A percentile compares a stretch with the other conserved stretches of the same genome.
These are phyloP conservation scores for Musa troglodytarum DNA, from an alignment of 176 grass and related monocot species.

Conservation along the genomic window DNA sequence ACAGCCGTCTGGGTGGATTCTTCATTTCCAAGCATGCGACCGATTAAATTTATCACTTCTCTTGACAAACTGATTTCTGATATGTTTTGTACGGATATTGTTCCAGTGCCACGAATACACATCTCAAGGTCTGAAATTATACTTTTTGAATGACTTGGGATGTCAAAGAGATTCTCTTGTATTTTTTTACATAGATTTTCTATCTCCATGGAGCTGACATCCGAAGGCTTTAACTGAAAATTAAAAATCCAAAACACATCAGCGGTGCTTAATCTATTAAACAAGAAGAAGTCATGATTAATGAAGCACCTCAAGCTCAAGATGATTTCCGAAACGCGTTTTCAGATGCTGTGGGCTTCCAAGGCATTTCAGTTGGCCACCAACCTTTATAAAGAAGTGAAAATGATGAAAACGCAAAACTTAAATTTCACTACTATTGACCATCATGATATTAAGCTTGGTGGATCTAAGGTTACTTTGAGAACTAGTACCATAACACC, in stretches of 20 bases:
- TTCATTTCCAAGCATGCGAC: slow-evolving; percentile 28
- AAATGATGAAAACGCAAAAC: not conserved
- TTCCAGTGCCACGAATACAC: slow-evolving; percentile 25
- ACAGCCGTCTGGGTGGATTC: slow-evolving; percentile 19
- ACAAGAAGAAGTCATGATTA: not conserved
- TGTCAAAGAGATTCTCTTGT: slow-evolving; percentile 27
- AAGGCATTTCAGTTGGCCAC: slow-evolving; percentile 33
- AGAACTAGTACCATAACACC: slow-evolving; percentile 38
- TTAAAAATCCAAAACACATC: not conserved
- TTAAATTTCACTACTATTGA: not conserved
- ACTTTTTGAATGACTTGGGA: slow-evolving; percentile 22
- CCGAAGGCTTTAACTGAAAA: slow-evolving; percentile 36
- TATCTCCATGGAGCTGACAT: slow-evolving; percentile 29
- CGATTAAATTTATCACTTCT: slow-evolving; percentile 31
- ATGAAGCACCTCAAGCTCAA: slow-evolving; percentile 38
- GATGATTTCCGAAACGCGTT: slow-evolving; percentile 45
- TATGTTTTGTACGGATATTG: slow-evolving; percentile 9
- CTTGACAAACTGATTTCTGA: slow-evolving; percentile 36
- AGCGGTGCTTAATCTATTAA: not conserved
- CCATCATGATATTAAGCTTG: not conserved
- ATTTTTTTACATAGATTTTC: slow-evolving; percentile 34
- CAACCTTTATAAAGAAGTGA: slow-evolving; percentile 19
- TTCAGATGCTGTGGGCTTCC: slow-evolving; percentile 46
- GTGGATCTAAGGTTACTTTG: not conserved
- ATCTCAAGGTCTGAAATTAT: slow-evolving; percentile 27